Evolutionary conservation across 352 stramenopile genomes (phyloP).

Genomic region (Globisporangium nodosum): DNA sequence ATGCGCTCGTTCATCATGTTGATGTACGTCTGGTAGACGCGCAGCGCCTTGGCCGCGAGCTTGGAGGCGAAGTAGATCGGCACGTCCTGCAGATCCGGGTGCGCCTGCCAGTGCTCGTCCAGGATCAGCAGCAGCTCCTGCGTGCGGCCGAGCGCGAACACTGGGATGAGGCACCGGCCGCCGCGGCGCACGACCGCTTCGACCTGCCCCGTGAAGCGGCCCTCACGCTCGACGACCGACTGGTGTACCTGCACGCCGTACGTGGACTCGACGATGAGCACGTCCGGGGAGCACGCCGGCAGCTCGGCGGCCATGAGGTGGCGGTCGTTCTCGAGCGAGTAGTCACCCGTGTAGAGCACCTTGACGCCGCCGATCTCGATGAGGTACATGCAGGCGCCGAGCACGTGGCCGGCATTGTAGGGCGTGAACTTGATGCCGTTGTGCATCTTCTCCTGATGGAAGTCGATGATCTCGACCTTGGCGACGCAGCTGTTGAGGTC

Average conservation of each 20-base stretch:
- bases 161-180: slow-evolving; percentile 96
- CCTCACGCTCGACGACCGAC: slow-evolving; percentile 93
- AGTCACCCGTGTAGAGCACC: slow-evolving; percentile 98
- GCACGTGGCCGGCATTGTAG: slow-evolving; percentile 98
- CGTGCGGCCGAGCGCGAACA: slow-evolving; percentile 97
- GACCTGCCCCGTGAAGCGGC: slow-evolving; percentile 95
- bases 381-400: slow-evolving; percentile 99
- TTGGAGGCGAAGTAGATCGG: slow-evolving; percentile 99
- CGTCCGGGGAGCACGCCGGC: slow-evolving; percentile 88
- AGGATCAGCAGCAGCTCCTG: slow-evolving; percentile 99
- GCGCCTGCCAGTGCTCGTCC: slow-evolving; percentile 98
- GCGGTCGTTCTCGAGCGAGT: slow-evolving; percentile 97
- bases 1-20: slow-evolving; percentile 99
- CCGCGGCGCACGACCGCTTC: slow-evolving; percentile 94
- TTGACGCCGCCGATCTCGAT: slow-evolving; percentile 97
- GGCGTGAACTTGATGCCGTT: slow-evolving; percentile 98
- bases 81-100: slow-evolving; percentile 93
- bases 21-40: slow-evolving; percentile 99
- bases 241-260: slow-evolving; percentile 98
- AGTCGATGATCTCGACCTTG: slow-evolving; percentile 99
- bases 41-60: slow-evolving; percentile 92
- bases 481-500: slow-evolving; percentile 96
- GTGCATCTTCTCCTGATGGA: slow-evolving; percentile 96
- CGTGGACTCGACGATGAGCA: slow-evolving; percentile 99
- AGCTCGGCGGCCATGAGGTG: slow-evolving; percentile 95